These are phyloP conservation scores for Rachicladosporium sp. DNA, from an alignment of 2,329 filamentous ascomycete genomes.

Conservation along the genomic window DNA sequence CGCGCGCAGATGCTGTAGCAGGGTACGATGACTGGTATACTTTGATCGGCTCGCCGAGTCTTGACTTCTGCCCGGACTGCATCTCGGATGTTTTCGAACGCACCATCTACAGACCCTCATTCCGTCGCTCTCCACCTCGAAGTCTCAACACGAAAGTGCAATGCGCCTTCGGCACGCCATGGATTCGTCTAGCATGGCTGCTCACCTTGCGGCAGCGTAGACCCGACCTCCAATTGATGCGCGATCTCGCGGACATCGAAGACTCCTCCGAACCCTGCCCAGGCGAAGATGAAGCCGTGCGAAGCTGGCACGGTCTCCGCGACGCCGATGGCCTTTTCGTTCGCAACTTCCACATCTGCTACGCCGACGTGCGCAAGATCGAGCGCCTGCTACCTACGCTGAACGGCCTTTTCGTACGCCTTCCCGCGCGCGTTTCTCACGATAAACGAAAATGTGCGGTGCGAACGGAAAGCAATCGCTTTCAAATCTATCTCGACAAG, in stretches of 20 bases:
- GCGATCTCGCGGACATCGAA: slow-evolving; percentile 53
- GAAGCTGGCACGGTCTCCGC: slow-evolving; percentile 64
- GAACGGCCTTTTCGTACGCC: slow-evolving; percentile 47
- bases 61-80: slow-evolving; percentile 76
- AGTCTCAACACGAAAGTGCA: slow-evolving; percentile 46
- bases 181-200: slow-evolving; percentile 76
- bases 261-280: slow-evolving; percentile 46
- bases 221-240: slow-evolving; percentile 55
- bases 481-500: slow-evolving; percentile 44
- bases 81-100: slow-evolving; percentile 56
- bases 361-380: slow-evolving; percentile 58
- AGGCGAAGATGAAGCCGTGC: slow-evolving; percentile 41
- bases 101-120: slow-evolving; percentile 55
- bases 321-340: slow-evolving; percentile 58
- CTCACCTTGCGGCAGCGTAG: slow-evolving; percentile 60
- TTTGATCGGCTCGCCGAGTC: slow-evolving; percentile 54
- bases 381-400: slow-evolving; percentile 64
- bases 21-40: slow-evolving; percentile 72
- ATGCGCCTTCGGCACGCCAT: slow-evolving; percentile 72
- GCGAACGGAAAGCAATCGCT: slow-evolving; percentile 47
- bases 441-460: slow-evolving; percentile 54
- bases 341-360: slow-evolving; percentile 62
- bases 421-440: slow-evolving; percentile 35
- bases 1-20: slow-evolving; percentile 48
- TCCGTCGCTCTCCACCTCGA: slow-evolving; percentile 49